phyloP scores from a whole-genome alignment of 2,329 filamentous ascomycete species.

The Colletotrichum sp. region DNA sequence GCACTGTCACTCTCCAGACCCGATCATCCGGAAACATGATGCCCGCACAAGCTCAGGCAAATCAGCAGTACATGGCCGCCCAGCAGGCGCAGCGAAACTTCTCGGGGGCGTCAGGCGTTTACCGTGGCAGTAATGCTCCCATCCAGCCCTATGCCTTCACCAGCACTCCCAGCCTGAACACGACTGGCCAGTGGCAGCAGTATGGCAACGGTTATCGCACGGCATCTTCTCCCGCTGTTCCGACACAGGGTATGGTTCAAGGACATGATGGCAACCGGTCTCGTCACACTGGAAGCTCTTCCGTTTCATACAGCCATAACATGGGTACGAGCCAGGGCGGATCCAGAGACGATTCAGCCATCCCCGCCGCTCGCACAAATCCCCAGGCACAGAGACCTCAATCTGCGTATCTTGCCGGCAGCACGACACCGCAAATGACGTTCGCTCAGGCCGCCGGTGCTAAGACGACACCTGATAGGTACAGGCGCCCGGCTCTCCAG shows the following conservation, averaged over 20 bases:
- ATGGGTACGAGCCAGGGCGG: conserved; percentile 42
- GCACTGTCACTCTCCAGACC: conserved; percentile 77
- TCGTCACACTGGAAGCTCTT: conserved; percentile 39
- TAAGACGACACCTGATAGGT: conserved; percentile 82
- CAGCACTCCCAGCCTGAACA: conserved; percentile 69
- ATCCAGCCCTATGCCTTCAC: conserved; percentile 82
- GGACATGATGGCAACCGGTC: conserved; percentile 27
- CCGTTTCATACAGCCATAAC: conserved; percentile 42
- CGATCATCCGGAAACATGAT: conserved; percentile 70
- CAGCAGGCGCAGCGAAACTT: conserved; percentile 53
- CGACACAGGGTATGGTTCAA: conserved; percentile 43
- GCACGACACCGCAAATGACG: conserved; percentile 49
- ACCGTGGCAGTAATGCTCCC: conserved; percentile 61
- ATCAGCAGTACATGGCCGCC: conserved; percentile 54
- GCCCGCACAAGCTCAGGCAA: conserved; percentile 52
- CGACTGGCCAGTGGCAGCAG: conserved; percentile 56
- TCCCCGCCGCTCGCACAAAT: conserved; percentile 48
- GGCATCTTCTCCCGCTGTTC: conserved; percentile 48
- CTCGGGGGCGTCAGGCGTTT: conserved; percentile 53
- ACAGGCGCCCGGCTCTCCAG: conserved; percentile 69
- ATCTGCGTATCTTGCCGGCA: conserved; percentile 42
- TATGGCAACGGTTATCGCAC: conserved; percentile 52
- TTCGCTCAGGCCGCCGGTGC: conserved; percentile 62
- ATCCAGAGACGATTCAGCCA: conserved; percentile 58
- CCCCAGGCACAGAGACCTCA: conserved; percentile 46